Evolutionary conservation across 2,329 filamentous ascomycete species (phyloP), one percentile per base, ranked within the genome.

Genomic region (Diaporthe helianthi): DNA sequence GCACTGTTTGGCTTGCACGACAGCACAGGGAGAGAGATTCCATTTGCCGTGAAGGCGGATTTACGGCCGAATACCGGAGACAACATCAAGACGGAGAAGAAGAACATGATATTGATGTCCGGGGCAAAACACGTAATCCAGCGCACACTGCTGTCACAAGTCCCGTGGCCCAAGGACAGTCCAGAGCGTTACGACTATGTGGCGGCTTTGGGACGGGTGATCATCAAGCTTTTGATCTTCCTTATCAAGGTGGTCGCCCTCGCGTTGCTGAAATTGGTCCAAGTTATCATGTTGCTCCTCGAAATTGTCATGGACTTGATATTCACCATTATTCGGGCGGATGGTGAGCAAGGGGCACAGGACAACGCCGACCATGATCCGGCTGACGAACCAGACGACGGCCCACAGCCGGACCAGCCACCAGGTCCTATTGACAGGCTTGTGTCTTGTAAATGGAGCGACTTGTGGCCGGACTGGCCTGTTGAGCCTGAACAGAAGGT

Each of bases 41-140:
- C 12, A 3, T 6, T 67, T 31, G 65, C 60, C 19, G 65, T 67
- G 1, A 67, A 67, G 38, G 44, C 65, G 7, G 52, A 60, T 55
- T 2, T 67, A 10, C 38, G 36, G 33, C 22, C 31, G 3, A 9
- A 33, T 38, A 7, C n/a, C 15, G 10, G 26, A 0, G 8, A 29
- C 10, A 5, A 4, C 8, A 38, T 67, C 15, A 24, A 26, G 15
- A 49, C 2, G 19, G 65, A 67, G 65, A 67, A 38, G 13, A 19
- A 49, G 1, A 24, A 47, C 44, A 67, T 47, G 41, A 38, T 51
- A 1, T 13, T 47, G 13, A 67, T 58, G 52, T 46, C 65, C 29
- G 65, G 65, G 19, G 65, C 65, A 2, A 47, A 38, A 47, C 65
- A 67, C 41, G 52, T 67, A 6, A 44, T 67, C 13, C 65, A 67